These are phyloP conservation scores for Colletotrichum australisinense DNA, from an alignment of 2,329 filamentous ascomycete genomes.

Conservation along the genomic window DNA sequence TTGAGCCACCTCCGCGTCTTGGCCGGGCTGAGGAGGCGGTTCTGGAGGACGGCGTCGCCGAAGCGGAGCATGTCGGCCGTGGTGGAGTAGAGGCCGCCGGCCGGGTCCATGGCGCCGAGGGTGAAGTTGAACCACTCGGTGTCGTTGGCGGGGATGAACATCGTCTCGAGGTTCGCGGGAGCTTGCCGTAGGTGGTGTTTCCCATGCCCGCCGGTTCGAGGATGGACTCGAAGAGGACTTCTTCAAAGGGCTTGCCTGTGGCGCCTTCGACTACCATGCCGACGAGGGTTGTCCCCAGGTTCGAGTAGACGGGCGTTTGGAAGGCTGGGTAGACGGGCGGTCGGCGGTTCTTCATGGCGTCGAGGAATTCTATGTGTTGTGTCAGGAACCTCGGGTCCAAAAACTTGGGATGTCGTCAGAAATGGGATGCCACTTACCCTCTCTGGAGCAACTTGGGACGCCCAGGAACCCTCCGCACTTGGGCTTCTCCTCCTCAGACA, in stretches of 20 bases:
- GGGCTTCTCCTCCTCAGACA: constrained; percentile 43
- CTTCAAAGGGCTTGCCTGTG: constrained; percentile 51
- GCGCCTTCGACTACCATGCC: constrained; percentile 57
- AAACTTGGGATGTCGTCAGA: background rate
- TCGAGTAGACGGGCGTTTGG: constrained; percentile 60
- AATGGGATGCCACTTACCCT: constrained; percentile 32
- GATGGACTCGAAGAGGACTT: constrained; percentile 53
- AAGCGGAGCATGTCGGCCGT: constrained; percentile 55
- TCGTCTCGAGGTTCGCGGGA: constrained; percentile 40
- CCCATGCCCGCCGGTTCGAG: constrained; percentile 55
- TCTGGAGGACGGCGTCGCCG: constrained; percentile 53
- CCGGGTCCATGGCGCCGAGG: constrained; percentile 48
- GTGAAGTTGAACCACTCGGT: constrained; percentile 45
- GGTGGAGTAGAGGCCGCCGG: constrained; percentile 54
- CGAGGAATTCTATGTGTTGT: constrained; percentile 38
- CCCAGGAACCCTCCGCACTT: constrained; percentile 49
- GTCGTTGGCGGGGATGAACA: constrained; percentile 50
- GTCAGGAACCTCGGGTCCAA: background rate
- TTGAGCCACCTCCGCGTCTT: constrained; percentile 59
- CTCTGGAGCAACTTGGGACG: constrained; percentile 43
- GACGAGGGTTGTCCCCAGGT: constrained; percentile 57
- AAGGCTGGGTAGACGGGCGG: constrained; percentile 55
- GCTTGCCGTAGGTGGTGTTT: constrained; percentile 49
- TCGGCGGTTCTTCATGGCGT: constrained; percentile 42
- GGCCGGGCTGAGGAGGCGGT: constrained; percentile 51